Evolutionary conservation across 495 filamentous ascomycete genomes (phyloP).

Genomic region (Aspergillus cavernicola): DNA sequence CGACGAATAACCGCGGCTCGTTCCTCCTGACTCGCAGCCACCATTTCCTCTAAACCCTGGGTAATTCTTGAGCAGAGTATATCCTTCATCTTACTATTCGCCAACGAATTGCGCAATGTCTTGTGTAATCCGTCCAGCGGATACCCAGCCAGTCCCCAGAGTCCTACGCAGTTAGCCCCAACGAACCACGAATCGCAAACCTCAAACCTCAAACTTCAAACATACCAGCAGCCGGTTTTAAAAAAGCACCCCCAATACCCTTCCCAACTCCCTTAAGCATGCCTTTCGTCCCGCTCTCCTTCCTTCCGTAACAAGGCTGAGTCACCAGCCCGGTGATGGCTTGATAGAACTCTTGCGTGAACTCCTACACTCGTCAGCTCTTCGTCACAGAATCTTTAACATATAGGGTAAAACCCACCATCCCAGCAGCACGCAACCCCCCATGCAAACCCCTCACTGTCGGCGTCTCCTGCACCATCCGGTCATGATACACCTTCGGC

Average conservation of each 20-base stretch:
- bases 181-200: too few relatives aligned
- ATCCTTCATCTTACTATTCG: conserved; percentile 62
- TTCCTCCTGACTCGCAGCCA: conserved; percentile 14
- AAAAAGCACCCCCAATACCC: conserved; percentile 64
- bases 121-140: conserved; percentile 73
- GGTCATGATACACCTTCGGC: conserved; percentile 73
- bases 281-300: conserved; percentile 65
- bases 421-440: conserved; percentile 62
- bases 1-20: conserved; percentile 17
- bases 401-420: conserved; percentile 25
- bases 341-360: conserved; percentile 64
- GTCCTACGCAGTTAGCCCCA: too few relatives aligned
- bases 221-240: conserved; percentile 68
- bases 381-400: background rate
- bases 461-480: conserved; percentile 62
- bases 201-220: background rate
- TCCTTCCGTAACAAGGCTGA: conserved; percentile 62
- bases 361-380: conserved; percentile 40
- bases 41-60: conserved; percentile 64
- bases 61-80: conserved; percentile 68
- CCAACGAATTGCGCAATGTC: conserved; percentile 61
- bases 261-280: conserved; percentile 73
- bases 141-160: conserved; percentile 69
- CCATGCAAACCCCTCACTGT: conserved; percentile 68
- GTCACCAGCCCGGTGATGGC: conserved; percentile 70